These are phyloP conservation scores for Fusarium udum DNA, from an alignment of 2,329 filamentous ascomycete species.

Conservation along the genomic window DNA sequence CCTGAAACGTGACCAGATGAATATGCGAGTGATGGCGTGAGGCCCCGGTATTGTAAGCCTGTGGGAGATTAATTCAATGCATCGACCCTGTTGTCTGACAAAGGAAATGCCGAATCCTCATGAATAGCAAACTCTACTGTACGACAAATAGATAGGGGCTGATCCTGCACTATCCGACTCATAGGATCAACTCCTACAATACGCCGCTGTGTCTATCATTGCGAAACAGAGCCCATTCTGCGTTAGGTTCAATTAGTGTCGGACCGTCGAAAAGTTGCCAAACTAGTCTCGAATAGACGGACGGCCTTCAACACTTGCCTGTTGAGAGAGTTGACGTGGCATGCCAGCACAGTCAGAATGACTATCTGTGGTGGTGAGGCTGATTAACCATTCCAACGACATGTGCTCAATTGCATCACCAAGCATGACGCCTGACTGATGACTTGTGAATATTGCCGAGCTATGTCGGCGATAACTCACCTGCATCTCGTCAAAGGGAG, in stretches of 20 bases:
- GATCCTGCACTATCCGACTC: not conserved
- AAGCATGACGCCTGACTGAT: slow-evolving; percentile 17
- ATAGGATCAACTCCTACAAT: slow-evolving; percentile 1
- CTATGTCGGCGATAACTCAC: slow-evolving; percentile 36
- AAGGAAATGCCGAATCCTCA: not conserved
- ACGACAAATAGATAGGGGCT: slow-evolving; percentile 14
- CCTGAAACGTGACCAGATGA: slow-evolving; percentile 40
- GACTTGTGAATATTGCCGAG: slow-evolving; percentile 5
- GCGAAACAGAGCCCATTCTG: slow-evolving; percentile 25
- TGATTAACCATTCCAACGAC: slow-evolving; percentile 19
- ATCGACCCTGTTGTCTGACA: slow-evolving; percentile 1
- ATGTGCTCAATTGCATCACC: slow-evolving; percentile 28
- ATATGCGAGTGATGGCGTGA: slow-evolving; percentile 43
- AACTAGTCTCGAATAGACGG: slow-evolving; percentile 13
- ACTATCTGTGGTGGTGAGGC: slow-evolving; percentile 8
- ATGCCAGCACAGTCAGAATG: slow-evolving; percentile 31
- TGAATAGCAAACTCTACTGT: not conserved
- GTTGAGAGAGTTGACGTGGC: slow-evolving; percentile 38
- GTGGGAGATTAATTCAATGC: slow-evolving; percentile 40
- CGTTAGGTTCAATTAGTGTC: slow-evolving; percentile 10
- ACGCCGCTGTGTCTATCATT: slow-evolving; percentile 5
- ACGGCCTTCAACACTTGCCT: slow-evolving; percentile 29
- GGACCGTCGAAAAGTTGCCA: slow-evolving; percentile 12
- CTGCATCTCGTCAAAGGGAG: slow-evolving; percentile 18
- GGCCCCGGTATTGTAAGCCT: slow-evolving; percentile 23